Evolutionary conservation across 495 filamentous ascomycete species (phyloP).

Genomic region (Chaetomidium leptoderma): DNA sequence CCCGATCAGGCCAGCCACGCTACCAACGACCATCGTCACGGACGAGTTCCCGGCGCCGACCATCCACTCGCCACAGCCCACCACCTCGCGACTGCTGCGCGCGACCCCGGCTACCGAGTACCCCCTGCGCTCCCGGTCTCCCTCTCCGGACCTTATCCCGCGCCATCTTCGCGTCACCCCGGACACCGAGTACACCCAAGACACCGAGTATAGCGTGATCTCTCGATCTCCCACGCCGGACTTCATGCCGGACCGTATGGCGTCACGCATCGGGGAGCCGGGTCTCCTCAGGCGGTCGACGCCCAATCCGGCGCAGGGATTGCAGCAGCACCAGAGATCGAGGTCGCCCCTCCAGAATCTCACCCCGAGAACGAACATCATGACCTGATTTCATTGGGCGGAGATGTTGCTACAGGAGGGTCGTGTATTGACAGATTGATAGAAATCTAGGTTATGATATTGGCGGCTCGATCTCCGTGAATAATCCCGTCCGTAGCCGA

Average conservation of each 20-base stretch:
- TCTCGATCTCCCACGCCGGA: slow-evolving; percentile 47
- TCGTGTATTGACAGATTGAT: background rate
- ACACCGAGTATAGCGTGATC: slow-evolving; percentile 44
- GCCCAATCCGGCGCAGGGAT: slow-evolving; percentile 37
- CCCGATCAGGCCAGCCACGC: slow-evolving; percentile 34
- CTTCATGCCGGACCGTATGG: slow-evolving; percentile 64
- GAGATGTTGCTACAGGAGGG: no score
- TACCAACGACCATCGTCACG: slow-evolving; percentile 4
- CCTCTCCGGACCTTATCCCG: slow-evolving; percentile 36
- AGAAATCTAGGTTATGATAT: no score
- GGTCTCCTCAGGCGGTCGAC: slow-evolving; percentile 42
- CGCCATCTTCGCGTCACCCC: slow-evolving; percentile 36
- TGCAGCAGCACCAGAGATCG: background rate
- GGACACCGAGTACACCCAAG: slow-evolving; percentile 44
- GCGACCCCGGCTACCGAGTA: slow-evolving; percentile 48
- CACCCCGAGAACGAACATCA: background rate
- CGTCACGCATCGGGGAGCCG: slow-evolving; percentile 56
- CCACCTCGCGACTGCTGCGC: slow-evolving; percentile 44
- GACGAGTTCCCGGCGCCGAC: slow-evolving; percentile 30
- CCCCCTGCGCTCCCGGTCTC: slow-evolving; percentile 45
- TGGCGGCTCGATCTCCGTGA: no score
- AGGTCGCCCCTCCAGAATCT: background rate
- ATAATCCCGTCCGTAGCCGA: no score
- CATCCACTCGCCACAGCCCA: slow-evolving; percentile 44
- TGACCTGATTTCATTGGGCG: background rate